Percentiles rank a stretch among this genome's conserved stretches.
Evolutionary conservation across 1,139 yeast species (phyloP).

Genomic region (Meyerozyma athensensis): DNA sequence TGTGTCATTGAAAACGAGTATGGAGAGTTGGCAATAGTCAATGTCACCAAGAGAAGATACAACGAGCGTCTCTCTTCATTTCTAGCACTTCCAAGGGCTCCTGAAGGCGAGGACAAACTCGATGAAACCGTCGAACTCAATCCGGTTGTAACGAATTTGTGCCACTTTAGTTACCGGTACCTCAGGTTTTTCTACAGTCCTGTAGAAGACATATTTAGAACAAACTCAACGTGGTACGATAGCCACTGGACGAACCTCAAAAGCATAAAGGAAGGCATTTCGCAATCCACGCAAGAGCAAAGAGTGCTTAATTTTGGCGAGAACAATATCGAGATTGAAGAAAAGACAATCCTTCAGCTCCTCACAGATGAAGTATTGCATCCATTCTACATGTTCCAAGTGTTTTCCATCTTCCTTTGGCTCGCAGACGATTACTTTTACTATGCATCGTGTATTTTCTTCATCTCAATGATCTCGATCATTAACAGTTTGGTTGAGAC

Average conservation of each 20-base stretch:
- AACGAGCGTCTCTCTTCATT: conserved; percentile 69
- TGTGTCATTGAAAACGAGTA: conserved; percentile 89
- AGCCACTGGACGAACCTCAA: conserved; percentile 61
- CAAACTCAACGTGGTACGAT: conserved; percentile 87
- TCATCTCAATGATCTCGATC: conserved; percentile 79
- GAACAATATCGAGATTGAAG: conserved; percentile 71
- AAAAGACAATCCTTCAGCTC: conserved; percentile 60
- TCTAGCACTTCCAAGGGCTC: conserved; percentile 31
- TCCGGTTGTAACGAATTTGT: conserved; percentile 66
- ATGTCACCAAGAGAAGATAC: conserved; percentile 55
- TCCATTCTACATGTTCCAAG: conserved; percentile 92
- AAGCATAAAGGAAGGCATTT: conserved; percentile 63
- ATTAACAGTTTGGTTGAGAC: conserved; percentile 81
- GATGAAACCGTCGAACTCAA: conserved; percentile 33
- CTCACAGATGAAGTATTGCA: conserved; percentile 85
- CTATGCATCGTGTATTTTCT: conserved; percentile 86
- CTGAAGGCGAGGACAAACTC: conserved; percentile 15
- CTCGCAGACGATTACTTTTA: conserved; percentile 86
- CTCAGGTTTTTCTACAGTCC: conserved; percentile 82
- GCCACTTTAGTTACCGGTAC: conserved; percentile 76
- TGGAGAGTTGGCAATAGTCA: conserved; percentile 70
- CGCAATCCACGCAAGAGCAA: conserved; percentile 63
- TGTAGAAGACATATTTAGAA: conserved; percentile 74
- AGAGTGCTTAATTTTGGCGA: conserved; percentile 70
- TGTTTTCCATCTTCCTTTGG: conserved; percentile 89